Conservation (phyloP, 345 rosid genomes). For the Alliaria petiolata region DNA sequence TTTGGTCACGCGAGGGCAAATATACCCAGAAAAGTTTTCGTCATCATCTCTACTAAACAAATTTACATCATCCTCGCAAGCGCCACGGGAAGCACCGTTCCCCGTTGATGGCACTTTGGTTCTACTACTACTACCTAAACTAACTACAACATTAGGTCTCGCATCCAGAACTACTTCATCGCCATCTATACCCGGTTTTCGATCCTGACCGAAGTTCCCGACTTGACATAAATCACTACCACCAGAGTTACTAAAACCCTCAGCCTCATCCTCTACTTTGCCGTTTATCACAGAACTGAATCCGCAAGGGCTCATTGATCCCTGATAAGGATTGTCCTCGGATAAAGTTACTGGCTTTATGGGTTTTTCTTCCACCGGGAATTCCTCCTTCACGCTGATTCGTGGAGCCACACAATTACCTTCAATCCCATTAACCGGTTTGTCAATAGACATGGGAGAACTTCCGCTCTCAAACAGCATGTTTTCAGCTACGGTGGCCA, state of each 20-base stretch:
- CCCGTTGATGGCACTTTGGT: constrained; percentile 37
- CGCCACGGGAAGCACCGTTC: constrained; percentile 33
- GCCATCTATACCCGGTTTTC: constrained; percentile 38
- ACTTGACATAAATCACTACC: constrained; percentile 33
- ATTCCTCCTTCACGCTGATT: constrained; percentile 36
- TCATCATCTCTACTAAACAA: constrained; percentile 95
- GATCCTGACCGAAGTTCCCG: constrained; percentile 8
- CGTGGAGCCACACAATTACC: constrained; percentile 34
- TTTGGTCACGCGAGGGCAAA: constrained; percentile 51
- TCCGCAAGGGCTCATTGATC: constrained; percentile 33
- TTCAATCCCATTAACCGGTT: constrained; percentile 38
- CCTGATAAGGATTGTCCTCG: too few species aligned
- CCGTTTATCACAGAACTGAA: constrained; percentile 42
- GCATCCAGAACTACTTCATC: constrained; percentile 54
- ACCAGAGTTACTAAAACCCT: constrained; percentile 35
- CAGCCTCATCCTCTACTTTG: constrained; percentile 43
- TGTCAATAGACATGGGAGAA: too few species aligned
- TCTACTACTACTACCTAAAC: constrained; percentile 54
- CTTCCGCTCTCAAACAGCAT: constrained; percentile 55
- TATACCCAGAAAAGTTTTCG: constrained; percentile 85
- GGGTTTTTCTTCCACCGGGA: constrained; percentile 35
- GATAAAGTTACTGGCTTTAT: constrained; percentile 40
- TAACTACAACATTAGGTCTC: constrained; percentile 49
- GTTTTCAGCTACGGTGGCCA: constrained; percentile 94
- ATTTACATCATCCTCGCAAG: constrained; percentile 74